Percentiles rank a stretch among this genome's conserved stretches.
Conservation (phyloP, 345 rosid genomes). For the Salix purpurea region DNA sequence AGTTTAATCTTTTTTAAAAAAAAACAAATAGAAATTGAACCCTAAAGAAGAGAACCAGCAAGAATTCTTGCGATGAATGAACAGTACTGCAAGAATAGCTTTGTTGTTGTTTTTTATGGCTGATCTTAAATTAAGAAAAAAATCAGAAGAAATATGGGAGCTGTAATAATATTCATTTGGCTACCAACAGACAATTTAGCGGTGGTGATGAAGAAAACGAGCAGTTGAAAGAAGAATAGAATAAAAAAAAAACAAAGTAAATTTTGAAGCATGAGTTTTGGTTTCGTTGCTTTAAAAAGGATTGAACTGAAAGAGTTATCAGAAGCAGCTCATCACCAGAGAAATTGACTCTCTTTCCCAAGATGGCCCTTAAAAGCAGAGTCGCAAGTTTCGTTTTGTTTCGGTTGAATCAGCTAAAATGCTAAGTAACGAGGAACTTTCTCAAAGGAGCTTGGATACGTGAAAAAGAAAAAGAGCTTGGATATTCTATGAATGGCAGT, state of each 20-base stretch:
- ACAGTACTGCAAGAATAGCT: not conserved
- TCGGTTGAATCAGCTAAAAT: no score
- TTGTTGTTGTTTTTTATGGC: not conserved
- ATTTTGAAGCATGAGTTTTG: slow-evolving; percentile 48
- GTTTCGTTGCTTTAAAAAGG: slow-evolving; percentile 29
- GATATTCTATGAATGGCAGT: no score
- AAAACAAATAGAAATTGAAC: no score
- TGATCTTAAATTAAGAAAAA: no score
- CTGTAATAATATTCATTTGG: not conserved
- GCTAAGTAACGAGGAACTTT: no score
- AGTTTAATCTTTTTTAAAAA: no score
- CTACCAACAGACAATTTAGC: slow-evolving; percentile 10
- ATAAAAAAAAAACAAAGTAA: no score
- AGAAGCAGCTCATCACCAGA: slow-evolving; percentile 83
- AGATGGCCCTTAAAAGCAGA: slow-evolving; percentile 62
- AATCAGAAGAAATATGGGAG: not conserved
- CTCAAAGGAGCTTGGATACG: no score
- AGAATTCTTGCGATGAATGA: not conserved
- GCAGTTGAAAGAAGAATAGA: slow-evolving; percentile 98
- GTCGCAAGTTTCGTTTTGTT: no score
- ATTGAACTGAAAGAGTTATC: slow-evolving; percentile 71
- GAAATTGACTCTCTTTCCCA: slow-evolving; percentile 81
- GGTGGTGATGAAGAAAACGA: slow-evolving; percentile 54
- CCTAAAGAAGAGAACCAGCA: no score
- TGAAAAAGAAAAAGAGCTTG: no score